phyloP scores from a whole-genome alignment of 2,329 filamentous ascomycete genomes.

The Polytolypa hystricis region DNA sequence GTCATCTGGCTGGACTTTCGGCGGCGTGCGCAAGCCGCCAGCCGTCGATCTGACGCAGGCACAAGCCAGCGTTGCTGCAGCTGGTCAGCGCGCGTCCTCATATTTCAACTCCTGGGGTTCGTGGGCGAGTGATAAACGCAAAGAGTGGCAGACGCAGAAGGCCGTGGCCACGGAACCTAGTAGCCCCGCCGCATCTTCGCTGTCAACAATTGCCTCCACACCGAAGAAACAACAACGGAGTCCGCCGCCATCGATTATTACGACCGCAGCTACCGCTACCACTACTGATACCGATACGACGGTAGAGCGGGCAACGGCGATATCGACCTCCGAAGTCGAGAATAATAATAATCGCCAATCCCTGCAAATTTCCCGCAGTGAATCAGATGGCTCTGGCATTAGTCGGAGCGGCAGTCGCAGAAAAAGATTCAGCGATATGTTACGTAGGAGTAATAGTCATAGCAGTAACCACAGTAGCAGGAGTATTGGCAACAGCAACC shows the following conservation, averaged over 20 bases:
- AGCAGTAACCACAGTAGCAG: neutral
- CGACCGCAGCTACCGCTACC: neutral
- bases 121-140: constrained; percentile 44
- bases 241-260: too few relatives aligned
- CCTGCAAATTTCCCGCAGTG: too few relatives aligned
- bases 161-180: constrained; percentile 6
- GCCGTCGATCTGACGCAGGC: constrained; percentile 42
- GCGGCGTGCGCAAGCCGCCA: constrained; percentile 20
- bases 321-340: constrained; percentile 10
- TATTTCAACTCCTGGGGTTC: constrained; percentile 54
- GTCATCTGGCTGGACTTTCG: constrained; percentile 19
- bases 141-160: constrained; percentile 35
- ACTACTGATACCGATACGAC: neutral
- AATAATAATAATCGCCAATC: too few relatives aligned
- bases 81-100: constrained; percentile 46
- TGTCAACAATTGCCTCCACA: neutral
- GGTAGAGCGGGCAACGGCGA: neutral
- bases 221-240: too few relatives aligned
- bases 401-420: constrained; percentile 12
- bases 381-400: constrained; percentile 11
- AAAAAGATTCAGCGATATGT: constrained; percentile 29
- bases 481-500: neutral
- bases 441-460: constrained; percentile 16
- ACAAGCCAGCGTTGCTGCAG: constrained; percentile 44
- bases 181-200: constrained; percentile 3